Evolutionary conservation across 306 rosid species (phyloP), one percentile per base, ranked within the genome.

Genomic region (Castanospermum australe): DNA sequence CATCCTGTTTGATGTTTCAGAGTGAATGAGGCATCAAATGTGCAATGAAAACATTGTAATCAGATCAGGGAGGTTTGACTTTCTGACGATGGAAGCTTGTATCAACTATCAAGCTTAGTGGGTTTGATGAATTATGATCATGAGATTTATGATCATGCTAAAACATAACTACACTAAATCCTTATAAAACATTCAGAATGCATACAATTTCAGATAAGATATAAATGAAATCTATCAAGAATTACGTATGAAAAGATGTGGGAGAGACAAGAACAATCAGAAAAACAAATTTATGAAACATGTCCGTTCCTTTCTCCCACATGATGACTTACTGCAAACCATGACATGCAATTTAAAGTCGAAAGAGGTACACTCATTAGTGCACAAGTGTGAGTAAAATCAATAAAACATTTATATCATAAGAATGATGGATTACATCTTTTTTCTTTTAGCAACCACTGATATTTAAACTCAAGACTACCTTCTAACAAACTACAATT

Each of bases 1-100:
- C 73, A 76, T 76, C 78, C 82, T 76, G 79, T 35, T 24, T 28
- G 24, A 76, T 39, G 24, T 67, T 57, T 35, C 55, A 15, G 30
- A 50, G n/a, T 75, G 50, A 48, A 25, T 28, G 1, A 76, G 44
- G 41, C 42, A 68, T 57, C 50, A 59, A 47, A 69, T 59, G 9
- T 47, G 20, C 63, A 75, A 39, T 48, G 33, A 61, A 73, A 32
- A 47, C 7, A 67, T n/a, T 36, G 48, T 22, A 6, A 60, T 56
- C 38, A 67, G 42, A 25, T 8, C 36, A 75, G 30, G 56, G 54
- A 68, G 25, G 39, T 17, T 42, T 28, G 35, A 42, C 38, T 64
- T 67, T 36, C 14, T 32, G 21, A 55, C 36, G 60, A 68, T 56
- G 30, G 61, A 67, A 78, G 67, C 65, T 39, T 42, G 11, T 20